Evolutionary conservation across 805 yeast genomes (phyloP), one percentile per base, ranked within the genome.

Genomic region (Metschnikowia continentalis): DNA sequence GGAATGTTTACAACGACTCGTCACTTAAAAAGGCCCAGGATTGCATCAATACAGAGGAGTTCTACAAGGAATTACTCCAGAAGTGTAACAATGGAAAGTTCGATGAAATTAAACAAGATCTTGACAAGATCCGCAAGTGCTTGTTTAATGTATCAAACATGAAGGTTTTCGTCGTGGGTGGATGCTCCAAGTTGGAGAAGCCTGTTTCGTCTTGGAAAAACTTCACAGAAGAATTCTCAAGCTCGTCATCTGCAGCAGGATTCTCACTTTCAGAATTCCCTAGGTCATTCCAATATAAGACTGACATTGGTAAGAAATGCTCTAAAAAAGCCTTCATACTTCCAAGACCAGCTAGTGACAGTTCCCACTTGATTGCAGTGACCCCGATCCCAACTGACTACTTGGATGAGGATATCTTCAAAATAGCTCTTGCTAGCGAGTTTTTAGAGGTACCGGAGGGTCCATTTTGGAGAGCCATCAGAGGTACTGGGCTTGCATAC

Each of bases 401-500:
- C 54, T 54, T 65, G 37, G 58, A 69, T 46, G 70, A 68, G 17
- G 96, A 91, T 58, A 73, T 83, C 32, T 83, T 86, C 47, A 85
- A 84, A 23, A 75, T 92, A 38, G 78, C 85, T 0, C 76, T 91
- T 26, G 88, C 90, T 6, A 77, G 86, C 6, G 90, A 87, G 49
- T 86, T 83, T 60, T 72, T 94, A 50, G 87, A 85, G 56, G 86
- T 90, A 35, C 90, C 89, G 17, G 99, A 94, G 66, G 99, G 99
- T 2, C 99, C 98, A 35, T 85, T 92, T 55, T 92, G 98, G 97
- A 80, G 89, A 61, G 96, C 95, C 50, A 88, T 94, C 33, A 81
- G 99, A 69, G 99, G 99, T 38, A 79, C 90, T 1, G 99, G 99
- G 2, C 72, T 88, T 40, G 97, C 97, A 0, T 94, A 94, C 66